Evolutionary conservation across 805 yeast genomes (phyloP).

Genomic region (Teunomyces funiuensis): DNA sequence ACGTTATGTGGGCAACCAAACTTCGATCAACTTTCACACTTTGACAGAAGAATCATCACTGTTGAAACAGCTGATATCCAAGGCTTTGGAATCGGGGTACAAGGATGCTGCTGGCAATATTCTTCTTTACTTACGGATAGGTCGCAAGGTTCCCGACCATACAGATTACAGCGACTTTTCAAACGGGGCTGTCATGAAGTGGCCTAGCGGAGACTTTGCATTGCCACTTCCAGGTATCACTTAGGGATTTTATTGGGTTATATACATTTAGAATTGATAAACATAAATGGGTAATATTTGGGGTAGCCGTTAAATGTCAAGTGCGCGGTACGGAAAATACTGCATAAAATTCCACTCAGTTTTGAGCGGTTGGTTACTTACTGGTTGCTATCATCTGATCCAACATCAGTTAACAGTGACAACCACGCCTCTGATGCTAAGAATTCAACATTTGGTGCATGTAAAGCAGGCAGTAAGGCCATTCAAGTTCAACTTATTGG

Average conservation of each 20-base stretch:
- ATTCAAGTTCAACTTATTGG: too few relatives aligned
- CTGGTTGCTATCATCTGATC: neutral
- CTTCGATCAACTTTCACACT: slow-evolving; percentile 36
- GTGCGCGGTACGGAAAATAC: neutral
- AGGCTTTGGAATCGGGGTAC: slow-evolving; percentile 25
- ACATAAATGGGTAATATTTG: neutral
- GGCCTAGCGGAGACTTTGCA: slow-evolving; percentile 60
- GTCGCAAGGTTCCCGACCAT: slow-evolving; percentile 43
- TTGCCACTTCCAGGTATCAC: slow-evolving; percentile 56
- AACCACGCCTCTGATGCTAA: slow-evolving; percentile 8
- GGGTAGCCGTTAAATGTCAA: neutral
- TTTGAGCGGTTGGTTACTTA: neutral
- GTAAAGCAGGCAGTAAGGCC: neutral
- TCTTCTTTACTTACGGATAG: slow-evolving; percentile 56
- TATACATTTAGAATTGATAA: neutral
- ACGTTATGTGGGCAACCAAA: slow-evolving; percentile 56
- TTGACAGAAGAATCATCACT: slow-evolving; percentile 21
- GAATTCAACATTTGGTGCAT: neutral
- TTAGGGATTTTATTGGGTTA: too few relatives aligned
- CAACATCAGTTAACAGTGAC: neutral
- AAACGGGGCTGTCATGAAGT: slow-evolving; percentile 55
- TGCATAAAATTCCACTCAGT: neutral
- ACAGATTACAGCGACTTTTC: slow-evolving; percentile 59
- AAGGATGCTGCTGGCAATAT: slow-evolving; percentile 30
- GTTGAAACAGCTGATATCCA: slow-evolving; percentile 25